These are phyloP conservation scores for Casaregolazyma suthepensis DNA, from an alignment of 1,139 yeast species.

Conservation along the genomic window DNA sequence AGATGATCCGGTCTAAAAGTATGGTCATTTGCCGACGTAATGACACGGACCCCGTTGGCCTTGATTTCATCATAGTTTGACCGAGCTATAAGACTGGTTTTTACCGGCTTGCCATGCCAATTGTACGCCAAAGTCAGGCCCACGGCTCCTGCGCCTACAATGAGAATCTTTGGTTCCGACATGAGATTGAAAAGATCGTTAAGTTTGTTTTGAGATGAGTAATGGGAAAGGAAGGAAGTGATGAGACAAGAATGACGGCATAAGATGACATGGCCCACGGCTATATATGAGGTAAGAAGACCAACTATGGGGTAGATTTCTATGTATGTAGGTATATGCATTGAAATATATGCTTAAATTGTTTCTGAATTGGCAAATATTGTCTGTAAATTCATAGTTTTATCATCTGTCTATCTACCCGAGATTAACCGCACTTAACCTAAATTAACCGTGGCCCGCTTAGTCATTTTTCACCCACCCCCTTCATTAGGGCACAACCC, in stretches of 20 bases:
- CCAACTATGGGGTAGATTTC: neutral
- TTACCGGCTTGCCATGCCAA: conserved; percentile 11
- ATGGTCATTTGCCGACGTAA: conserved; percentile 7
- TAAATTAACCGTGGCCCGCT: neutral
- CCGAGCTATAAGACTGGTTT: conserved; percentile 18
- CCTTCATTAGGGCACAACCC: neutral
- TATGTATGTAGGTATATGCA: neutral
- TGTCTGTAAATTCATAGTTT: too few relatives aligned
- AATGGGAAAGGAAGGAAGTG: neutral
- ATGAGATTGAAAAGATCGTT: neutral
- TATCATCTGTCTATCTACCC: too few relatives aligned
- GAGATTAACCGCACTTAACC: neutral
- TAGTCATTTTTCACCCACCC: too few relatives aligned
- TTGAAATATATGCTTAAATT: too few relatives aligned
- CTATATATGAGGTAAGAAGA: too few relatives aligned
- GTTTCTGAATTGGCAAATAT: too few relatives aligned
- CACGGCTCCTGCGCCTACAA: conserved; percentile 24
- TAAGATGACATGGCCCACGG: too few relatives aligned
- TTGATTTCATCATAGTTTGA: conserved; percentile 19
- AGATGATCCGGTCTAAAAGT: conserved; percentile 11
- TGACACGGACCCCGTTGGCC: conserved; percentile 12
- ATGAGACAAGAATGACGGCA: too few relatives aligned
- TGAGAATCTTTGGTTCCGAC: conserved; percentile 2
- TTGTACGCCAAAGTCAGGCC: conserved; percentile 18
- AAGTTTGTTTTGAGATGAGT: neutral